Evolutionary conservation across 495 filamentous ascomycete species (phyloP), one percentile per base, ranked within the genome.

Genomic region (Corynascus novoguineensis): DNA sequence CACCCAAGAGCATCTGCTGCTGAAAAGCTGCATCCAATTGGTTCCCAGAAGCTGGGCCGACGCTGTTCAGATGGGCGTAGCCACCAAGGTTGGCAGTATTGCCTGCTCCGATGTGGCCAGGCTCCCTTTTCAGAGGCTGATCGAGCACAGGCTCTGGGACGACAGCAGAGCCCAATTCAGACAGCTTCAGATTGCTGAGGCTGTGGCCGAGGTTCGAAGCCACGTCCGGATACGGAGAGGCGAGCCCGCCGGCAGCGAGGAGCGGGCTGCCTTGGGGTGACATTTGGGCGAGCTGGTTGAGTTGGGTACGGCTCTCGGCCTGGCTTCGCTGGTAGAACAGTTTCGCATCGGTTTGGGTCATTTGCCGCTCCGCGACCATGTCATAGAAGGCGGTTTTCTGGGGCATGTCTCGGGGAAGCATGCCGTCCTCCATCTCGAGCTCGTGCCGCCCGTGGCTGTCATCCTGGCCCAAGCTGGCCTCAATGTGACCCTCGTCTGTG

Each of bases 321-420:
- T 91, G 88, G 71, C 89, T 90, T 57, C 90, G 81, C 66, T 96
- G 93, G 71, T 96, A 98, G 75, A 97, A 92, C 28, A 96, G 78
- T 68, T 93, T 97, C 34, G 92, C 89, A 64, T 98, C 92, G 21
- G 86, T 81, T 71, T 97, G 89, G 58, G 84, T 90, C 80, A 92
- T 83, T 59, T 89, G 87, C 64, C 92, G 93, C 68, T 98, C 92
- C 55, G 85, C 84, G n/a, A 88, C 83, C 66, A 87, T 85, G 70
- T 93, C 88, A 70, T 90, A 93, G 60, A 86, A 89, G 7, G 90
- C 85, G 3, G 90, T 95, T 71, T 83, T 89, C 57, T 83, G 79
- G 59, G 88, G 86, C 52, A 81, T 79, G 67, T 95, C 89, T 69
- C 89, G 75, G 42, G 83, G 82, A 8, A 95, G 78, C 69, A 90